These are phyloP conservation scores for Plenodomus tracheiphilus DNA, from an alignment of 2,329 filamentous ascomycete species.

Conservation along the genomic window DNA sequence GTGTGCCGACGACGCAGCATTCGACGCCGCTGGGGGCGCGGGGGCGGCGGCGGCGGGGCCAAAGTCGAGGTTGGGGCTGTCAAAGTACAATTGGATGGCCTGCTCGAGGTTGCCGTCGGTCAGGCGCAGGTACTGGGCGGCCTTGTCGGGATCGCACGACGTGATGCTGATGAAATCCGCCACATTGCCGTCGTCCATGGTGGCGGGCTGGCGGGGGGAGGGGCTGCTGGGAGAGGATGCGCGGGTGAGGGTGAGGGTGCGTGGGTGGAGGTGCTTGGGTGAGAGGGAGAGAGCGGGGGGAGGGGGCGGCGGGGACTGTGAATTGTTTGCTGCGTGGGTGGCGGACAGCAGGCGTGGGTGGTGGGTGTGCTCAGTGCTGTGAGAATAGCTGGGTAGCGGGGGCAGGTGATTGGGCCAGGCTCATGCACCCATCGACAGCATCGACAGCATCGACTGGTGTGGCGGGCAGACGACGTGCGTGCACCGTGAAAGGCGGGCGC, in stretches of 20 bases:
- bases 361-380: too few species aligned
- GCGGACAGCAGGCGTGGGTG: too few species aligned
- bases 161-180: constrained; percentile 82
- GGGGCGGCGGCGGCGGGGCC: constrained; percentile 43
- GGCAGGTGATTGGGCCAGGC: too few species aligned
- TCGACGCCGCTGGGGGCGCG: constrained; percentile 31
- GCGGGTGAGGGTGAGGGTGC: constrained; percentile 4
- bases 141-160: constrained; percentile 71
- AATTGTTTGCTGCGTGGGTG: neutral
- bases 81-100: constrained; percentile 87
- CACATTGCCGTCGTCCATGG: constrained; percentile 60
- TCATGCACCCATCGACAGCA: too few species aligned
- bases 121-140: constrained; percentile 80
- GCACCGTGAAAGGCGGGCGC: neutral
- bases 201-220: constrained; percentile 1
- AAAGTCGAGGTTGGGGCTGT: constrained; percentile 74
- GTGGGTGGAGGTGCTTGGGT: constrained; percentile 1
- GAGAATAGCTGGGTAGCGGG: too few species aligned
- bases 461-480: too few species aligned
- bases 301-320: neutral
- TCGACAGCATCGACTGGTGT: too few species aligned
- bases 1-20: constrained; percentile 46
- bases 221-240: constrained; percentile 4
- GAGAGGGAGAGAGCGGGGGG: neutral
- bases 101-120: constrained; percentile 83